A percentile compares a stretch with the other conserved stretches of the same genome.
Conservation (phyloP, 2,329 filamentous ascomycete species). For the Talaromyces albobiverticillius region DNA sequence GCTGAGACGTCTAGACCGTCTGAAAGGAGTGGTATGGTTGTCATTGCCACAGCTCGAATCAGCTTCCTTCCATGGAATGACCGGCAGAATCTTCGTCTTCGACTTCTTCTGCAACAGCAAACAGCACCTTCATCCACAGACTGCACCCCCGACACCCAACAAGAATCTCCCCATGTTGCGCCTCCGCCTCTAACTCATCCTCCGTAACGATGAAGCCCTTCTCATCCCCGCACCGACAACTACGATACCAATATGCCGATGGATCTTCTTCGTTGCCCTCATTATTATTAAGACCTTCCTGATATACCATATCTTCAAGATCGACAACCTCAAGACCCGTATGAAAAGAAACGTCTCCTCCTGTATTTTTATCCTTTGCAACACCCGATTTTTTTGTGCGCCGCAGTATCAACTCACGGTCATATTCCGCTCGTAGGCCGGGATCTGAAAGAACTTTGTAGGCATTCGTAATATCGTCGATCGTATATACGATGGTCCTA, state of each 20-base stretch:
- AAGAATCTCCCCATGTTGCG: constrained; percentile 54
- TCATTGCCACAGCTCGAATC: neutral
- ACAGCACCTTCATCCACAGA: constrained; percentile 61
- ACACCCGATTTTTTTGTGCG: constrained; percentile 19
- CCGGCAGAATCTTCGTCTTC: neutral
- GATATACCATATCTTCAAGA: constrained; percentile 52
- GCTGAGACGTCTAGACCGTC: no score
- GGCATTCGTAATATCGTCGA: constrained; percentile 60
- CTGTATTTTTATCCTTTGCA: constrained; percentile 28
- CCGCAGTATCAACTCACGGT: constrained; percentile 41
- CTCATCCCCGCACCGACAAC: constrained; percentile 59
- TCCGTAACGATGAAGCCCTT: constrained; percentile 56
- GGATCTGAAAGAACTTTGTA: constrained; percentile 53
- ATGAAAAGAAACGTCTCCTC: constrained; percentile 35
- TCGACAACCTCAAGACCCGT: constrained; percentile 58
- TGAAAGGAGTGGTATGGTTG: no score
- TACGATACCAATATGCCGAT: constrained; percentile 47
- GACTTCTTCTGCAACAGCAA: constrained; percentile 45
- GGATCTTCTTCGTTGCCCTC: constrained; percentile 36
- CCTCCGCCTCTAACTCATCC: constrained; percentile 51
- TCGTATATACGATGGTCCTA: constrained; percentile 21
- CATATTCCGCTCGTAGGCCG: constrained; percentile 46
- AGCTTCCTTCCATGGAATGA: neutral
- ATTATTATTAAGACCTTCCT: constrained; percentile 27
- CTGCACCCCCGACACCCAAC: constrained; percentile 63